Percentiles rank a stretch among this genome's conserved stretches.
These are phyloP conservation scores for Ceratocystis albifundus DNA, from an alignment of 2,329 filamentous ascomycete genomes.

Conservation along the genomic window DNA sequence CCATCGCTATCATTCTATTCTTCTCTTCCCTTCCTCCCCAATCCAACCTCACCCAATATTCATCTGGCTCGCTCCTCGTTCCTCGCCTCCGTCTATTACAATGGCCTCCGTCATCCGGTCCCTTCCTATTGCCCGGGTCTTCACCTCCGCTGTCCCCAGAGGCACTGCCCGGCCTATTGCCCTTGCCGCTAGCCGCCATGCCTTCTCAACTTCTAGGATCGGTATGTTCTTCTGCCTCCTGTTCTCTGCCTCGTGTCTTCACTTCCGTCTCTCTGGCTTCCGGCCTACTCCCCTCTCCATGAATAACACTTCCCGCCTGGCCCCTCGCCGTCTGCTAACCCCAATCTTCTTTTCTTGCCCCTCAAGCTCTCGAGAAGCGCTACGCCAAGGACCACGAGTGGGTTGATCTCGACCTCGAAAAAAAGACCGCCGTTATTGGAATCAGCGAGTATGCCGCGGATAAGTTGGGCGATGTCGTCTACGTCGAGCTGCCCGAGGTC, in stretches of 20 bases:
- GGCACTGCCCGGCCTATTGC: slow-evolving; percentile 33
- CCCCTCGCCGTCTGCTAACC: not conserved
- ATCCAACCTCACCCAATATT: not conserved
- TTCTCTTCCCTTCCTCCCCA: not conserved
- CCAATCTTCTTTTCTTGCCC: slow-evolving; percentile 6
- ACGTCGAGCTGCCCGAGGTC: slow-evolving; percentile 76
- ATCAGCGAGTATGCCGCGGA: slow-evolving; percentile 88
- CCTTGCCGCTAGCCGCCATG: slow-evolving; percentile 34
- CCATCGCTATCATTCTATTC: slow-evolving; percentile 2
- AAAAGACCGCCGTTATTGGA: slow-evolving; percentile 68
- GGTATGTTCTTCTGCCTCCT: slow-evolving; percentile 28
- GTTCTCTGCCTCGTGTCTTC: slow-evolving; percentile 11
- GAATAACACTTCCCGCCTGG: not conserved
- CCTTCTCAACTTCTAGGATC: slow-evolving; percentile 34
- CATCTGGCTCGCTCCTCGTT: not conserved
- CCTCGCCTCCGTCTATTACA: slow-evolving; percentile 25
- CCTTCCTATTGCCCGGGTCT: slow-evolving; percentile 38
- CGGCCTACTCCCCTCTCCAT: slow-evolving; percentile 16
- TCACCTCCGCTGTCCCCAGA: slow-evolving; percentile 32
- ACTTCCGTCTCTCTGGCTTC: slow-evolving; percentile 7
- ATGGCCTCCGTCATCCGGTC: slow-evolving; percentile 53
- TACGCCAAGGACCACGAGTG: slow-evolving; percentile 98
- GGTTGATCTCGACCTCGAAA: slow-evolving; percentile 77
- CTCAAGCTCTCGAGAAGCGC: slow-evolving; percentile 56
- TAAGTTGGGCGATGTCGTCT: slow-evolving; percentile 91